Evolutionary conservation across 768 basidiomycete genomes (phyloP).

Genomic region (Tylopilus subfusipes): DNA sequence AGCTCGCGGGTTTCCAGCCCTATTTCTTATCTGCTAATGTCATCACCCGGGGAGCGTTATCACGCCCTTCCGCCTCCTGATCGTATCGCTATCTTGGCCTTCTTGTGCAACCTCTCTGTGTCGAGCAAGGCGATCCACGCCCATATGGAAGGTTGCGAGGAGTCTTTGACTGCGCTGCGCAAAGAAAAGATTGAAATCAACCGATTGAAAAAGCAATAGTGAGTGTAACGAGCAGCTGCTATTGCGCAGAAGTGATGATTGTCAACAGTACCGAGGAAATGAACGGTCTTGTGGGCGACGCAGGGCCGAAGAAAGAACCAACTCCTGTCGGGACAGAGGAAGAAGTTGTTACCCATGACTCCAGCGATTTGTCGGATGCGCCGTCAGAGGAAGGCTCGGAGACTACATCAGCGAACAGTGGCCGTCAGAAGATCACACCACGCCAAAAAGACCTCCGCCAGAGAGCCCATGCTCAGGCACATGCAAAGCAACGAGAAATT

Average conservation of each 20-base stretch:
- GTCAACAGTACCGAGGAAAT: constrained; percentile 67
- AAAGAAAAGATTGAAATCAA: constrained; percentile 97
- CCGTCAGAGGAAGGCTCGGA: constrained; percentile 62
- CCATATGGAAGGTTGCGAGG: constrained; percentile 89
- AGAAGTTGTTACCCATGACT: constrained; percentile 59
- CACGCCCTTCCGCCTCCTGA: constrained; percentile 68
- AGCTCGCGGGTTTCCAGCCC: constrained; percentile 51
- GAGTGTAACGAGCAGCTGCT: constrained; percentile 34
- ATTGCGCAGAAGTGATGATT: constrained; percentile 11
- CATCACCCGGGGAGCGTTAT: constrained; percentile 68
- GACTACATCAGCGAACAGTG: constrained; percentile 43
- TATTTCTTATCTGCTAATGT: constrained; percentile 36
- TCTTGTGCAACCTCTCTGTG: constrained; percentile 85
- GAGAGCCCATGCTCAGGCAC: constrained; percentile 51
- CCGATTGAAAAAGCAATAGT: constrained; percentile 85
- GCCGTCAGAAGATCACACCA: constrained; percentile 41
- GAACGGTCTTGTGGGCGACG: constrained; percentile 55
- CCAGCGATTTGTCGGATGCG: constrained; percentile 71
- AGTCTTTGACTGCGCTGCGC: constrained; percentile 83
- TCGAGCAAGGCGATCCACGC: constrained; percentile 86
- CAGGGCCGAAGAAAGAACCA: constrained; percentile 45
- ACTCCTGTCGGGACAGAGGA: constrained; percentile 42
- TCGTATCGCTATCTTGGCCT: constrained; percentile 80
- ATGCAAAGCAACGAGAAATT: constrained; percentile 78
- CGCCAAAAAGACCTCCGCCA: constrained; percentile 52